Conservation (phyloP, 108 stramenopile species). For the Nitzschia inconspicua region DNA sequence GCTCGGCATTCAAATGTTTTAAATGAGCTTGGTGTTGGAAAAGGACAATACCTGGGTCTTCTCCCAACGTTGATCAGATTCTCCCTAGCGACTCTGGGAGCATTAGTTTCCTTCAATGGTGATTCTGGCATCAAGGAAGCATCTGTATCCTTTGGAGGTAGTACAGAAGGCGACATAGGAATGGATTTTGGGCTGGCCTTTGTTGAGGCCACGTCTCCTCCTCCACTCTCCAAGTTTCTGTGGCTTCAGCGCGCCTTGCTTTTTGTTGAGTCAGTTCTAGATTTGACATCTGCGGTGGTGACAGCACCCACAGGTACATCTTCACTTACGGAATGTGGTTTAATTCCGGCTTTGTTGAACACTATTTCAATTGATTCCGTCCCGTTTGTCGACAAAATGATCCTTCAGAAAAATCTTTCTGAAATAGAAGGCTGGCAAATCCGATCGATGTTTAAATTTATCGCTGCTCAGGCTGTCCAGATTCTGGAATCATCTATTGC, state of each 20-base stretch:
- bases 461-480: constrained; percentile 85
- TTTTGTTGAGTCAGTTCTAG: constrained; percentile 84
- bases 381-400: constrained; percentile 2
- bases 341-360: constrained; percentile 85
- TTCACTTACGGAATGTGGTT: constrained; percentile 88
- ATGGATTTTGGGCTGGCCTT: constrained; percentile 82
- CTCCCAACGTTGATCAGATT: constrained; percentile 89
- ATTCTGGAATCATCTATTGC: constrained; percentile 88
- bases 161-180: constrained; percentile 11
- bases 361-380: constrained; percentile 68
- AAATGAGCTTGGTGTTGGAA: constrained; percentile 88
- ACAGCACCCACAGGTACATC: constrained; percentile 80
- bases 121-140: neutral
- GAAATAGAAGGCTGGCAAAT: constrained; percentile 14
- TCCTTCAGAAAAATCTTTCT: constrained; percentile 5
- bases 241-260: constrained; percentile 63
- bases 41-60: constrained; percentile 87
- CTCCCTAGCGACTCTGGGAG: constrained; percentile 71
- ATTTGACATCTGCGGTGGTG: constrained; percentile 80
- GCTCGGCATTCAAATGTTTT: constrained; percentile 84
- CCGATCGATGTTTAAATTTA: constrained; percentile 51
- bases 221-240: constrained; percentile 36
- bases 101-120: constrained; percentile 48
- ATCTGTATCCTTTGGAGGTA: neutral
- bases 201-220: constrained; percentile 66